Evolutionary conservation across 2,329 filamentous ascomycete species (phyloP).

Genomic region (Septoria petroselini): DNA sequence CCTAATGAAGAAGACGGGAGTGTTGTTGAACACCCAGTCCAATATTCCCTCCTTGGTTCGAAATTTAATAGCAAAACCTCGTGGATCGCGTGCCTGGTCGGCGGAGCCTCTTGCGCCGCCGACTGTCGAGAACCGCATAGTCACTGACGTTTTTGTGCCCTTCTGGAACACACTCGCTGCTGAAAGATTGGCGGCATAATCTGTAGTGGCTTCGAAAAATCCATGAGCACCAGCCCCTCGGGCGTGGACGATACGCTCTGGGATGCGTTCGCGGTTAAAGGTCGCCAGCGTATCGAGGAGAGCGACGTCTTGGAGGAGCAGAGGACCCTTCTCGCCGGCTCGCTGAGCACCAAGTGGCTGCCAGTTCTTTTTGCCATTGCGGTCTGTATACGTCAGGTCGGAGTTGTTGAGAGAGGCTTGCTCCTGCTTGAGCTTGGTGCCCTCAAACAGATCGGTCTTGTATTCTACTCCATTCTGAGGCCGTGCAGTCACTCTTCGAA

Average conservation of each 20-base stretch:
- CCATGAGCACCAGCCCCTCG: slow-evolving; percentile 57
- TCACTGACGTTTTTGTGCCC: slow-evolving; percentile 63
- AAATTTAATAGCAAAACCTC: slow-evolving; percentile 52
- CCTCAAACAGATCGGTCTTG: slow-evolving; percentile 31
- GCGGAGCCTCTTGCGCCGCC: slow-evolving; percentile 75
- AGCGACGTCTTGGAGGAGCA: slow-evolving; percentile 64
- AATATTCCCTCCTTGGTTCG: slow-evolving; percentile 46
- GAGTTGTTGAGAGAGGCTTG: slow-evolving; percentile 32
- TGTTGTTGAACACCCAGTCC: slow-evolving; percentile 25
- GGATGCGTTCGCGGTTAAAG: slow-evolving; percentile 71
- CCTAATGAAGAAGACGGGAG: slow-evolving; percentile 20
- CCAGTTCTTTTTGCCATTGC: slow-evolving; percentile 33
- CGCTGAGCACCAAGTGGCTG: slow-evolving; percentile 41
- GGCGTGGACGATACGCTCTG: slow-evolving; percentile 64
- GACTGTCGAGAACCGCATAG: slow-evolving; percentile 75
- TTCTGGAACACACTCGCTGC: slow-evolving; percentile 64
- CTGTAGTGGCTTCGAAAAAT: slow-evolving; percentile 56
- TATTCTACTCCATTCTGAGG: slow-evolving; percentile 18
- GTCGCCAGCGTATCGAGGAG: slow-evolving; percentile 60
- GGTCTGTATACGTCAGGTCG: slow-evolving; percentile 33
- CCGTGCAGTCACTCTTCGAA: slow-evolving; percentile 19
- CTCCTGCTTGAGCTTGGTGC: slow-evolving; percentile 30
- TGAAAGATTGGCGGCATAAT: slow-evolving; percentile 29
- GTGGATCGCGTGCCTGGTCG: slow-evolving; percentile 47
- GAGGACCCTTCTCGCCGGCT: slow-evolving; percentile 55